Conservation (phyloP, 805 yeast genomes). For the Torulaspora delbrueckii region DNA sequence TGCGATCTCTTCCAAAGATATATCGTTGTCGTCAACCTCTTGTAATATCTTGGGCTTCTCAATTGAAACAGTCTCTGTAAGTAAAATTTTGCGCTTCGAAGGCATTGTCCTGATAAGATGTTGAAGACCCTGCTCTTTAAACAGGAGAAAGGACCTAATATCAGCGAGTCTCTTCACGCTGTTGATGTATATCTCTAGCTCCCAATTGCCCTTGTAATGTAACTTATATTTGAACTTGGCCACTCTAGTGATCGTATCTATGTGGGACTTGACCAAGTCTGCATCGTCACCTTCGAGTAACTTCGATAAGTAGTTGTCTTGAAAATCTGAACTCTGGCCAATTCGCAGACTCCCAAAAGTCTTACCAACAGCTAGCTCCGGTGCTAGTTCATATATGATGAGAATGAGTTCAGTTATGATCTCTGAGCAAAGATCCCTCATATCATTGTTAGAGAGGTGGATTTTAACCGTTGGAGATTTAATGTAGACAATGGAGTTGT, state of each 20-base stretch:
- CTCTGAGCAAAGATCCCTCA: conserved; percentile 26
- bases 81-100: conserved; percentile 9
- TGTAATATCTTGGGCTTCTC: conserved; percentile 8
- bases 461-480: conserved; percentile 30
- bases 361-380: conserved; percentile 18
- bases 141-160: conserved; percentile 24
- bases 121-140: conserved; percentile 8
- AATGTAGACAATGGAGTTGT: conserved; percentile 32
- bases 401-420: conserved; percentile 26
- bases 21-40: conserved; percentile 12
- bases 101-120: conserved; percentile 3
- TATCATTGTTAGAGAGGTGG: conserved; percentile 31
- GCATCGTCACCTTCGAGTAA: conserved; percentile 5
- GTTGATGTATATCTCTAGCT: conserved; percentile 29
- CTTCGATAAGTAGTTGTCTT: conserved; percentile 14
- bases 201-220: conserved; percentile 30
- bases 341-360: conserved; percentile 25
- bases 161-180: conserved; percentile 23
- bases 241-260: conserved; percentile 25
- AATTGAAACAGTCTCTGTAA: conserved; percentile 3
- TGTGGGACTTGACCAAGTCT: conserved; percentile 13
- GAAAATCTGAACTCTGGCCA: conserved; percentile 25
- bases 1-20: not conserved
- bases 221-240: conserved; percentile 26
- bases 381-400: conserved; percentile 29